These are phyloP conservation scores for Yamadazyma paraphyllophila DNA, from an alignment of 805 yeast species.

Conservation along the genomic window DNA sequence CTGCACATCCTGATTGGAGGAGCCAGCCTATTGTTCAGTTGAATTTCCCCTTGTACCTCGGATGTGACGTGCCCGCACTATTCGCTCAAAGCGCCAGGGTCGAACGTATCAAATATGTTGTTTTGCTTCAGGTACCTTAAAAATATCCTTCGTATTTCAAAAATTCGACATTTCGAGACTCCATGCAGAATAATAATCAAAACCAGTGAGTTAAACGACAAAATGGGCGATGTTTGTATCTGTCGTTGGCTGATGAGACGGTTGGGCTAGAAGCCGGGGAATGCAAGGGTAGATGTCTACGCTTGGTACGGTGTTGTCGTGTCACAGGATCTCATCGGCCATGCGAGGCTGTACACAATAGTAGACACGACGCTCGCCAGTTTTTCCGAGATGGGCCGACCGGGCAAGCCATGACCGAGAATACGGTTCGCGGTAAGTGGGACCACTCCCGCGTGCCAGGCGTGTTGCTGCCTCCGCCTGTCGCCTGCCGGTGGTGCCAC, in stretches of 20 bases:
- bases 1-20: too few species aligned
- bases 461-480: too few species aligned
- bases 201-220: too few species aligned
- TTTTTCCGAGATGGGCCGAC: not conserved
- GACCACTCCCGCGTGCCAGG: too few species aligned
- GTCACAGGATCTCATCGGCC: not conserved
- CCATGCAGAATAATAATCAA: not conserved
- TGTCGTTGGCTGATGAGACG: too few species aligned
- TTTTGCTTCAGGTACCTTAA: slow-evolving; percentile 10
- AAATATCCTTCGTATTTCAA: slow-evolving; percentile 9
- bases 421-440: too few species aligned
- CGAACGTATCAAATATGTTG: not conserved
- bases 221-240: too few species aligned
- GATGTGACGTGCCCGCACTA: not conserved
- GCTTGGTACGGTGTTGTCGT: too few species aligned
- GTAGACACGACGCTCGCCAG: slow-evolving; percentile 1
- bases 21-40: not conserved
- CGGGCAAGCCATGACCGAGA: too few species aligned
- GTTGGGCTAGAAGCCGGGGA: too few species aligned
- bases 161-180: slow-evolving; percentile 5
- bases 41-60: not conserved
- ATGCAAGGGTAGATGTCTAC: too few species aligned
- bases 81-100: not conserved
- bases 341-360: slow-evolving; percentile 4
- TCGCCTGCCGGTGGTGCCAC: too few species aligned